phyloP scores from a whole-genome alignment of 352 stramenopile genomes.

The Stramenopiles sp. region DNA sequence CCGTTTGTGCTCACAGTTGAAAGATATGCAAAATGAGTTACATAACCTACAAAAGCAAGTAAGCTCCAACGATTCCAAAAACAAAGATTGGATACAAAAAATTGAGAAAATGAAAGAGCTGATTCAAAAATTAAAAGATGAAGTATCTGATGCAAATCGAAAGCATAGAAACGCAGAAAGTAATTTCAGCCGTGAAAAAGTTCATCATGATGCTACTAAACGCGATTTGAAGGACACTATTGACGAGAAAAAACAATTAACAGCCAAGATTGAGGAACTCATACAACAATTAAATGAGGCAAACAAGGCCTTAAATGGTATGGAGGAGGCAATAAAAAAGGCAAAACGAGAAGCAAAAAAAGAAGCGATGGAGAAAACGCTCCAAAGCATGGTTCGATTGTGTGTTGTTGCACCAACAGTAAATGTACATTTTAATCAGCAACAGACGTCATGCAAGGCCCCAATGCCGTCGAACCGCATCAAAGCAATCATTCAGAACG shows the following conservation, averaged over 20 bases:
- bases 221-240: background rate
- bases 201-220: background rate
- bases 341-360: background rate
- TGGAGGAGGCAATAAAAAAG: background rate
- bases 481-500: slow-evolving; percentile 36
- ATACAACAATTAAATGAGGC: background rate
- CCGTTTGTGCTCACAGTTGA: background rate
- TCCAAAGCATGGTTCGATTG: slow-evolving; percentile 37
- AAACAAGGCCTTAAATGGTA: background rate
- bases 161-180: background rate
- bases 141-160: background rate
- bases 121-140: background rate
- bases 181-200: background rate
- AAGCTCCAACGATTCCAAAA: background rate
- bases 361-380: slow-evolving; percentile 14
- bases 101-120: background rate
- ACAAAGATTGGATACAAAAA: background rate
- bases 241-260: background rate
- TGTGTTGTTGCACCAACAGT: slow-evolving; percentile 54
- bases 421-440: slow-evolving; percentile 41
- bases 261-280: background rate
- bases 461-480: slow-evolving; percentile 28
- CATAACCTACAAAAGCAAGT: background rate
- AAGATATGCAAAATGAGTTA: background rate
- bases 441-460: slow-evolving; percentile 24